Conservation (phyloP, 768 basidiomycete species). For the Gymnopilus junonius region DNA sequence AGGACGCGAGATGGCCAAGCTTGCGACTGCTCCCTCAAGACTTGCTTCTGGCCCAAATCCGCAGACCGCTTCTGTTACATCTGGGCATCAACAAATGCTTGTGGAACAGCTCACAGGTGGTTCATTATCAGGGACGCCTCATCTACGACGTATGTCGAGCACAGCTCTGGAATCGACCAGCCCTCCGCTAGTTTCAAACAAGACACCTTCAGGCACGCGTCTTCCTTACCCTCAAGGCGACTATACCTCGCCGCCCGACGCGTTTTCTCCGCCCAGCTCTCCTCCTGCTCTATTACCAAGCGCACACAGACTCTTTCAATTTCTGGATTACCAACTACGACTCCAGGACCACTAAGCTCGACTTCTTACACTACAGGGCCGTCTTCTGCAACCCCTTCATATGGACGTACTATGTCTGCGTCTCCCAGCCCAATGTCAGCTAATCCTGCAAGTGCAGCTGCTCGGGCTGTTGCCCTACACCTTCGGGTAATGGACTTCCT, state of each 20-base stretch:
- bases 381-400: conserved; percentile 34
- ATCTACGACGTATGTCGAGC: conserved; percentile 39
- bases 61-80: conserved; percentile 47
- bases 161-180: conserved; percentile 69
- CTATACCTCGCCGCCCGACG: conserved; percentile 69
- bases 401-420: conserved; percentile 32
- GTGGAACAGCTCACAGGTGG: conserved; percentile 32
- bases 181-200: conserved; percentile 57
- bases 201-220: conserved; percentile 53
- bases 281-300: conserved; percentile 56
- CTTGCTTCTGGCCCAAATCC: conserved; percentile 56
- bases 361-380: conserved; percentile 23
- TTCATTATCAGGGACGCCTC: conserved; percentile 40
- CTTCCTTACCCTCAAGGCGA: conserved; percentile 86
- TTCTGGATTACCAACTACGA: conserved; percentile 37
- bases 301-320: conserved; percentile 52
- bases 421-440: conserved; percentile 15
- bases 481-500: conserved; percentile 36
- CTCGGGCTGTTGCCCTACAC: conserved; percentile 24
- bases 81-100: conserved; percentile 48
- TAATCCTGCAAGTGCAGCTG: conserved; percentile 10
- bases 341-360: conserved; percentile 19
- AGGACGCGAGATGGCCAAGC: conserved; percentile 79
- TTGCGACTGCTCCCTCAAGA: conserved; percentile 56
- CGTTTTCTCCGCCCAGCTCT: conserved; percentile 47